phyloP scores from a whole-genome alignment of 2,329 filamentous ascomycete genomes.

The Arthrobotrys musiformis region DNA sequence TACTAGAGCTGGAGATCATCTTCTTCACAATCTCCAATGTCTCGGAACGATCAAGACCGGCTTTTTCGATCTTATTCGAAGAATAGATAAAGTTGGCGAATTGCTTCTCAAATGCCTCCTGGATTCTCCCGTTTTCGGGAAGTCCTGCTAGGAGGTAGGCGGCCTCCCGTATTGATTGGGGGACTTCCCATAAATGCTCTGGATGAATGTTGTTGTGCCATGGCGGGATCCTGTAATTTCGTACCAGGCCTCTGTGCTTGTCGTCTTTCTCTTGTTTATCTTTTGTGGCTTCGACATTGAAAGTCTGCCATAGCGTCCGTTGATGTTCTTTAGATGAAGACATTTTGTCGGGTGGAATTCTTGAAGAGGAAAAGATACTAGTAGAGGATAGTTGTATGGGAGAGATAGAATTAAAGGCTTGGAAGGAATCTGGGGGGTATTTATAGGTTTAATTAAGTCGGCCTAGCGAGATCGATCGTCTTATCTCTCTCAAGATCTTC shows the following conservation, averaged over 20 bases:
- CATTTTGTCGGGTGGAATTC: background rate
- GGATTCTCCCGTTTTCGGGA: background rate
- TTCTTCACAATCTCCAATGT: background rate
- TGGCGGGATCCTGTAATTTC: background rate
- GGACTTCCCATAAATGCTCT: background rate
- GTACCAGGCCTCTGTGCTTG: background rate
- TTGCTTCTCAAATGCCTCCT: background rate
- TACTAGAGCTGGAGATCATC: background rate
- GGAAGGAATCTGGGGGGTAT: no score
- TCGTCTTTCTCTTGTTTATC: no score
- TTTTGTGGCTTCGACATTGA: no score
- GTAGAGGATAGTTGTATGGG: no score
- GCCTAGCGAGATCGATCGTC: no score
- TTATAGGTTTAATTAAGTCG: no score
- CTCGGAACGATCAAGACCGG: background rate
- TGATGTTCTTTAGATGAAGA: background rate
- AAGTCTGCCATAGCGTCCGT: background rate
- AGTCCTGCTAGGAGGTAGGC: background rate
- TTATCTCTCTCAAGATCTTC: no score
- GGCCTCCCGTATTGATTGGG: background rate
- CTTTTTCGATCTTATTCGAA: slow-evolving; percentile 25
- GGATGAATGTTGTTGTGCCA: background rate
- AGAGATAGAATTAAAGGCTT: no score
- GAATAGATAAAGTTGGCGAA: slow-evolving; percentile 24
- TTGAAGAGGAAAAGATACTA: background rate